A percentile compares a stretch with the other conserved stretches of the same genome.
These are phyloP conservation scores for Eucalyptus sp. DNA, from an alignment of 345 rosid species.

Conservation along the genomic window DNA sequence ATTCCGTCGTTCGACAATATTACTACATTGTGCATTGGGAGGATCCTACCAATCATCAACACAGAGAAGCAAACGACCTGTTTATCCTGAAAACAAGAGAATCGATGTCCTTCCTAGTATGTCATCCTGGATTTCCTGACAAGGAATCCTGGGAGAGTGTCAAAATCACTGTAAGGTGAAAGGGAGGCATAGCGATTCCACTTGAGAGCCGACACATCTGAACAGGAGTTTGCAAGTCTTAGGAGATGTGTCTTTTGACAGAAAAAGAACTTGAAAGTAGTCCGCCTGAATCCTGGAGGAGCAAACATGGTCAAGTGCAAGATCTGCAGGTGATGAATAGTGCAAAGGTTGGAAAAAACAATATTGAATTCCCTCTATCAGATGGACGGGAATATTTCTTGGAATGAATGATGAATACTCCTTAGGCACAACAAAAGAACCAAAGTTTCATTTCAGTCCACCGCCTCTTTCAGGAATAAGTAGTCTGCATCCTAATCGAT, in stretches of 20 bases:
- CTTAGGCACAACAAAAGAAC: not conserved
- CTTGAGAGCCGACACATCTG: not conserved
- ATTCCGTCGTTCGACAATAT: not conserved
- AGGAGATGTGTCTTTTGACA: not conserved
- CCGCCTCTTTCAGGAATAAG: not conserved
- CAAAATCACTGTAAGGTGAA: not conserved
- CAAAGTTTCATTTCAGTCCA: not conserved
- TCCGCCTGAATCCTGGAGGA: not conserved
- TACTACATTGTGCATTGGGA: not conserved
- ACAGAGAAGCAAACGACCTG: accelerated
- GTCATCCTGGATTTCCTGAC: not conserved
- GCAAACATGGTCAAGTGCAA: not conserved
- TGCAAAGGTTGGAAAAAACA: accelerated
- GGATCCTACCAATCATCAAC: not conserved
- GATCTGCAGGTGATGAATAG: not conserved
- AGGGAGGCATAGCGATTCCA: not conserved
- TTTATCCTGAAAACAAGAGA: accelerated
- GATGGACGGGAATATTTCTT: not conserved
- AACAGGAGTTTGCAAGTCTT: not conserved
- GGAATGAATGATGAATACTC: not conserved
- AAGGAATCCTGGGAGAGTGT: not conserved
- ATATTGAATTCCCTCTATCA: not conserved
- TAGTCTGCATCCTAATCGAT: not conserved
- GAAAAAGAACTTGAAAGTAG: not conserved
- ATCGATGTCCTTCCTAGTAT: not conserved